Base-by-base conservation (phyloP, 1,284 basidiomycete species). In the Ganoderma resinaceum region DNA sequence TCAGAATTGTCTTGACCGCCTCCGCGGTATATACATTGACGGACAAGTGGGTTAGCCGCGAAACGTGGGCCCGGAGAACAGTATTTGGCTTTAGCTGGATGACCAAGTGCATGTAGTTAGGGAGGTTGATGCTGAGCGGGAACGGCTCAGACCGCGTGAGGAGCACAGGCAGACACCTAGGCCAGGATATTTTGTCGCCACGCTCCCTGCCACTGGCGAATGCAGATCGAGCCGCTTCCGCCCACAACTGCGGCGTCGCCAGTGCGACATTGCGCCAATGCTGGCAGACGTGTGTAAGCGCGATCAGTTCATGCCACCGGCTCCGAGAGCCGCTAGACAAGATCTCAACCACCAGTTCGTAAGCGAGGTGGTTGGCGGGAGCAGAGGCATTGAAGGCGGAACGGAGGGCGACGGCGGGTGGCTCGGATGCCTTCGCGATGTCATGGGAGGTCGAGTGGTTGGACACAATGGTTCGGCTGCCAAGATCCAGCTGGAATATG, bases 161-260 rank as follows among this genome's bases (percentile, higher is more conserved):
- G 14, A 55, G 8, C 9, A 16, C 7, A 1, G 29, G 52, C 6
- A 55, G 52, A 16, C 16, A n/a, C n/a, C n/a, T n/a, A n/a, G n/a
- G n/a, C n/a, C 20, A 23, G 23, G 43, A 46, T n/a, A 1, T 6
- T n/a, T 9, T 1, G 43, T 9, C 20, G 6, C 43, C 3, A 46
- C 43, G n/a, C n/a, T n/a, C n/a, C n/a, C n/a, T n/a, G n/a, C n/a
- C n/a, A n/a, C n/a, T n/a, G n/a, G n/a, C n/a, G n/a, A 55, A 18
- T 7, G 3, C 52, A 20, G 18, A 8, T 5, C 16, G 29, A 33
- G 18, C 31, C 1, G 31, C 52, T 0, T 55, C 52, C 6, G 29
- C 16, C 63, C 66, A 68, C 35, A 65, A 43, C n/a, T 68, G 52
- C n/a, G 63, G 66, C 66, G 55, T 68, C 16, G 16, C 52, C 1